phyloP scores from a whole-genome alignment of 345 rosid genomes.

The Ceriops tagal region DNA sequence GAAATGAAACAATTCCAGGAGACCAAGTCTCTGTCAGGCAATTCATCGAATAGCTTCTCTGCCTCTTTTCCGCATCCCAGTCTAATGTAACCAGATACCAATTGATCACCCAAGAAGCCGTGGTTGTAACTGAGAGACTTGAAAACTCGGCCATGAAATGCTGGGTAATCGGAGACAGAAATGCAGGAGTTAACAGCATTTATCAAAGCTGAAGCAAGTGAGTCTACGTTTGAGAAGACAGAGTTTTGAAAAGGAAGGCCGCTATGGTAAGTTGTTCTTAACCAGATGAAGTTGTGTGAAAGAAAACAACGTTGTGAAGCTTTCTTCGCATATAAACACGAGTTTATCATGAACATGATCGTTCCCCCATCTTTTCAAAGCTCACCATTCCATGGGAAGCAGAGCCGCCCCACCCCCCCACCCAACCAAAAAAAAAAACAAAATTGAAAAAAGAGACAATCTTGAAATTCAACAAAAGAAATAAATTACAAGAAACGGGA shows the following conservation, averaged over 20 bases:
- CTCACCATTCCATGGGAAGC: too few species aligned
- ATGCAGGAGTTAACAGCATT: conserved; percentile 36
- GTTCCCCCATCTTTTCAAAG: too few species aligned
- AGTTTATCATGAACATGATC: too few species aligned
- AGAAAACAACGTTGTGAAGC: conserved; percentile 1
- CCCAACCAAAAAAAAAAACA: too few species aligned
- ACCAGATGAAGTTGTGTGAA: not conserved
- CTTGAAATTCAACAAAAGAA: too few species aligned
- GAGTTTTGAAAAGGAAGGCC: conserved; percentile 9
- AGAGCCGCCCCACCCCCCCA: too few species aligned
- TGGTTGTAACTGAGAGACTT: conserved; percentile 50
- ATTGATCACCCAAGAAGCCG: conserved; percentile 66
- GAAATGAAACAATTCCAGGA: conserved; percentile 74
- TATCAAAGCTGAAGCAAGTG: conserved; percentile 44
- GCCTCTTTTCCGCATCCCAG: conserved; percentile 40
- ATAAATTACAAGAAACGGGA: too few species aligned
- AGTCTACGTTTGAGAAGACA: conserved; percentile 28
- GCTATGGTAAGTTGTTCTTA: not conserved
- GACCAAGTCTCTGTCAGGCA: conserved; percentile 50
- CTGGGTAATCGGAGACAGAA: conserved; percentile 23
- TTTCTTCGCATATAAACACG: not conserved
- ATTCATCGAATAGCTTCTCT: conserved; percentile 55
- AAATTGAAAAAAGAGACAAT: too few species aligned
- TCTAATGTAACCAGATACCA: conserved; percentile 38
- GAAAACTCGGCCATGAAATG: conserved; percentile 45